Conservation (phyloP, 768 basidiomycete genomes). For the Mycena floridula region DNA sequence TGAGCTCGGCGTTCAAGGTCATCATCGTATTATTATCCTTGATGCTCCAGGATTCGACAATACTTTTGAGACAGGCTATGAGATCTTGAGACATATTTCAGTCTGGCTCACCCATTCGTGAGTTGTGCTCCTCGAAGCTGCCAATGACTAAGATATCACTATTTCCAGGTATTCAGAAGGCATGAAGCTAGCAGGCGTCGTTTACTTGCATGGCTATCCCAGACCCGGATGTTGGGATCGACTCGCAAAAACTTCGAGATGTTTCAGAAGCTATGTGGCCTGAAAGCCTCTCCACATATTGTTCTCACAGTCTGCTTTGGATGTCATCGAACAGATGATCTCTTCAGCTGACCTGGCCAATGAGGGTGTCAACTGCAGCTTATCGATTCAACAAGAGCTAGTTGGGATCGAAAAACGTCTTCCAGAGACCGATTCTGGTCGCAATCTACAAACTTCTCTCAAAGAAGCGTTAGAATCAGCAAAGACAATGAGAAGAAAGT, state of each 20-base stretch:
- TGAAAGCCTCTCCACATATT: not conserved
- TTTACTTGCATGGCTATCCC: slow-evolving; percentile 28
- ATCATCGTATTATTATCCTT: not conserved
- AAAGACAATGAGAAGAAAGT: too few relatives aligned
- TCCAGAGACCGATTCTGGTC: not conserved
- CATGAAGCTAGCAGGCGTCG: slow-evolving; percentile 28
- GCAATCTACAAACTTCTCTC: not conserved
- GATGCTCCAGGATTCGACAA: slow-evolving; percentile 6
- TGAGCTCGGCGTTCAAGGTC: not conserved
- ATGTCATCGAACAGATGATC: not conserved
- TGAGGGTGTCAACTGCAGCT: not conserved
- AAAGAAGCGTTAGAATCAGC: not conserved
- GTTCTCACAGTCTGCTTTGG: not conserved
- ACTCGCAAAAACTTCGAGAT: slow-evolving; percentile 34
- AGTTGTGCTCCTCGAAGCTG: not conserved
- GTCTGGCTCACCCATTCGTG: not conserved
- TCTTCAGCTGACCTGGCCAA: not conserved
- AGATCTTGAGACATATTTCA: slow-evolving; percentile 23
- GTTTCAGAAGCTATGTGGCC: slow-evolving; percentile 34
- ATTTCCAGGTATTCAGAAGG: not conserved
- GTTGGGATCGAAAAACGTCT: not conserved
- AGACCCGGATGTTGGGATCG: slow-evolving; percentile 26
- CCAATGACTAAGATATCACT: not conserved
- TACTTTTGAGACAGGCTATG: slow-evolving; percentile 14
- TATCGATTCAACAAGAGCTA: not conserved